Base-by-base conservation (phyloP, 768 basidiomycete genomes). In the Tricholomella constricta region DNA sequence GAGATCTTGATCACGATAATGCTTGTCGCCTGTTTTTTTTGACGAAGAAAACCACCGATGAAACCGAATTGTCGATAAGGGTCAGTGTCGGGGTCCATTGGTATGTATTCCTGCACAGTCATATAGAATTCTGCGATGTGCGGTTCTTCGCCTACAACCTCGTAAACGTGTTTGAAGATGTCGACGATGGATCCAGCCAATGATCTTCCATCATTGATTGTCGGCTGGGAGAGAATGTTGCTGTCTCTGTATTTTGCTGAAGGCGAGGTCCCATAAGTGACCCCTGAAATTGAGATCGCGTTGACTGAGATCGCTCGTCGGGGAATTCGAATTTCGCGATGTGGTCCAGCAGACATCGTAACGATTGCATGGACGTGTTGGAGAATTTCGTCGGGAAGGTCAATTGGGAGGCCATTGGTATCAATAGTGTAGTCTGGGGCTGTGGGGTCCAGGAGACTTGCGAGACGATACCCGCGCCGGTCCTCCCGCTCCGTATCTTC, bases 1-100 rank as follows among this genome's bases (percentile, higher is more conserved):
- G 52, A 54, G 7, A 55, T 11, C 23, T 53, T 45, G 22, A 57
- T 50, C 1, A 56, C 27, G 20, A 45, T n/a, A 17, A 11, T 35
- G 3, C 7, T n/a, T 6, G 27, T 5, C n/a, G 23, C 35, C 1
- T 32, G 31, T 2, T 23, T 41, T 1, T 29, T 22, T 6, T 44
- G 25, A 40, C 60, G 56, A 9, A 61, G 41, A 35, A 45, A 58
- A 12, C 57, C 54, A 10, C 44, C 54, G 4, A 57, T 45, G 31
- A 56, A 56, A 11, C 60, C 54, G 37, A 52, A 58, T 27, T 43
- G n/a, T 10, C 44, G 11, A 43, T 61, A 61, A 7, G 57, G 57
- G 37, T 61, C 57, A n/a, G 20, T n/a, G 9, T 14, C 10, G 6
- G 27, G 42, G 26, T 32, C 49, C 10, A 31, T 15, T n/a, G 17